Evolutionary conservation across 2,329 filamentous ascomycete species (phyloP).

Genomic region (Sarocladium oryzae): DNA sequence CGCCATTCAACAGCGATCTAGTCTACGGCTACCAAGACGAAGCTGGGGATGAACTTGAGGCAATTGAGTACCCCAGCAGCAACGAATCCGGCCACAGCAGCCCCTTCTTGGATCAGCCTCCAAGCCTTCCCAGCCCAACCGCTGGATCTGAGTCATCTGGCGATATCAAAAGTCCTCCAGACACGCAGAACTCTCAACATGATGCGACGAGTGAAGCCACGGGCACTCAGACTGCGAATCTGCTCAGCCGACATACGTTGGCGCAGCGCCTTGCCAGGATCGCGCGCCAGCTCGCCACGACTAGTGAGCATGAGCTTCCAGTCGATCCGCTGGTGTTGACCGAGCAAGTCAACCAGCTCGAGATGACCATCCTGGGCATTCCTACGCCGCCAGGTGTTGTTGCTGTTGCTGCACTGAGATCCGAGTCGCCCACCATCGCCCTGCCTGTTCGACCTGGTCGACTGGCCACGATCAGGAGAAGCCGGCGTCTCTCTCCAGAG

Average conservation of each 20-base stretch:
- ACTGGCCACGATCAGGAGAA: constrained; percentile 11
- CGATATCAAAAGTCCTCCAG: not conserved
- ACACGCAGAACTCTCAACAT: not conserved
- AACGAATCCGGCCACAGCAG: not conserved
- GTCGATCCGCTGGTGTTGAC: constrained; percentile 30
- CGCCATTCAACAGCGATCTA: not conserved
- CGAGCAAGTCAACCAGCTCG: constrained; percentile 31
- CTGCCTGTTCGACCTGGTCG: not conserved
- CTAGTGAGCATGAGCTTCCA: not conserved
- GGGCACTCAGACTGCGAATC: not conserved
- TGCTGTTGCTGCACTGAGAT: too few relatives aligned
- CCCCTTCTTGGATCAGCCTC: not conserved
- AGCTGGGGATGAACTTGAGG: not conserved
- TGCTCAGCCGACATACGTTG: not conserved
- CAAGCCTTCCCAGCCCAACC: constrained; percentile 3
- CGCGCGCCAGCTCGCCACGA: not conserved
- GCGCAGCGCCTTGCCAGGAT: constrained; percentile 5
- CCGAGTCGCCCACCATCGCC: not conserved
- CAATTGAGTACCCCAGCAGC: not conserved
- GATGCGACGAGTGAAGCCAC: not conserved
- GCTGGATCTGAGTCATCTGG: not conserved
- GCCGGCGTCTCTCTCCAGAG: constrained; percentile 16
- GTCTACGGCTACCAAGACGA: not conserved
- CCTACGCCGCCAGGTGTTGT: too few relatives aligned
- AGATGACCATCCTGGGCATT: constrained; percentile 18